Percentiles rank a stretch among this genome's conserved stretches.
phyloP scores from a whole-genome alignment of 108 stramenopile species.

The Seminavis robusta region DNA sequence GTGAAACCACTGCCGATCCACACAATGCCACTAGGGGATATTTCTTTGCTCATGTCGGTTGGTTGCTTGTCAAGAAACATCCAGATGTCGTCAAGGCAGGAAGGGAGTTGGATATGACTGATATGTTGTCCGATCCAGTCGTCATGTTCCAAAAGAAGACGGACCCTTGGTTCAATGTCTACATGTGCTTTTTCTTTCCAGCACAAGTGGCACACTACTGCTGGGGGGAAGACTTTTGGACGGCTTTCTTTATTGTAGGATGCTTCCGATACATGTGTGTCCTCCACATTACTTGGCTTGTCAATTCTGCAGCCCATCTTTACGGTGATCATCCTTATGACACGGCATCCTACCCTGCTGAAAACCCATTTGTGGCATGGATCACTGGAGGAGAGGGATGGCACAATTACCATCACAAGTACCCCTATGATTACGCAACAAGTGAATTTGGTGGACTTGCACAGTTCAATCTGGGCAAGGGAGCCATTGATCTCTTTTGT shows the following conservation, averaged over 20 bases:
- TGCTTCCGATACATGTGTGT: conserved; percentile 75
- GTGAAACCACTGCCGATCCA: conserved; percentile 90
- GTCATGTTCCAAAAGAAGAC: conserved; percentile 87
- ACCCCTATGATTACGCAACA: conserved; percentile 92
- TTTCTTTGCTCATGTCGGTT: conserved; percentile 96
- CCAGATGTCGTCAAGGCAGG: conserved; percentile 83
- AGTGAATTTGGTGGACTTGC: conserved; percentile 77
- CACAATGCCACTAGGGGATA: conserved; percentile 91
- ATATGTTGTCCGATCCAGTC: conserved; percentile 75
- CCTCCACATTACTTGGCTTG: conserved; percentile 89
- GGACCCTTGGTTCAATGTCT: conserved; percentile 89
- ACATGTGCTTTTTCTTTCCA: conserved; percentile 93
- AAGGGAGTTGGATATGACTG: conserved; percentile 69
- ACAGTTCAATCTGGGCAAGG: conserved; percentile 92
- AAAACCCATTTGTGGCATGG: conserved; percentile 86
- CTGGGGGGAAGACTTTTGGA: conserved; percentile 91
- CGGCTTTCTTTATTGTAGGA: conserved; percentile 89
- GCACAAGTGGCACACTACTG: conserved; percentile 61
- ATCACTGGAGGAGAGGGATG: conserved; percentile 91
- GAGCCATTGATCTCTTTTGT: conserved; percentile 76
- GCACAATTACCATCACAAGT: conserved; percentile 98
- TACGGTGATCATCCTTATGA: conserved; percentile 93
- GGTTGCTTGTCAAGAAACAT: conserved; percentile 92
- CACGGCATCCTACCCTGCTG: conserved; percentile 73
- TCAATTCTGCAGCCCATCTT: conserved; percentile 90